Base-by-base conservation (phyloP, 805 yeast genomes). In the Yarrowia deformans region DNA sequence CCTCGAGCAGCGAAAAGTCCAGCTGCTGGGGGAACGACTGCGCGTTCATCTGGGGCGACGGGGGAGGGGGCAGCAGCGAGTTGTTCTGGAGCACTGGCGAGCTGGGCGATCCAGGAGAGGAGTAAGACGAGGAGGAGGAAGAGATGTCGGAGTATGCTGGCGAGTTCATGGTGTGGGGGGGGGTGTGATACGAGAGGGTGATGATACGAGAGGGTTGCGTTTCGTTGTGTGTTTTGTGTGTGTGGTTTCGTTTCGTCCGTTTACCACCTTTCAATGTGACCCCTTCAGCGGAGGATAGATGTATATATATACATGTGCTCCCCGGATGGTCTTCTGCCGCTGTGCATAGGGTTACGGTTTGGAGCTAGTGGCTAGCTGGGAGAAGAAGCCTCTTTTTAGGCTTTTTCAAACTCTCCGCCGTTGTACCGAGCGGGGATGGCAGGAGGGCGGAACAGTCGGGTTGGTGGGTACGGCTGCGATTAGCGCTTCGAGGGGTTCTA, bases 1-100 rank as follows among this genome's bases (percentile, higher is more conserved):
- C 79, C 39, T 74, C 75, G 14, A 77, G 72, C 14, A 77, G 72
- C 69, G 77, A 76, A 19, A 73, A 70, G 49, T 64, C 66, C 8
- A 35, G 46, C 56, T 48, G 55, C 48, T 63, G 68, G 39, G 68
- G 68, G n/a, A 63, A 63, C 35, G 29, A 29, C 39, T 48, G 58
- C 9, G 55, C 56, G 55, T 49, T 49, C 56, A 63, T 52, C 39
- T 52, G 52, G 12, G 68, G 68, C 10, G 68, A 63, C 6, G 68
- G 68, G 29, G 68, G 68, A 37, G 68, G 68, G 39, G 68, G 68
- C n/a, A 63, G 39, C 45, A 63, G 46, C n/a, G 4, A 23, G 45
- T 35, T 39, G 56, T 14, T 37, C 56, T 48, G 55, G 48, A 23
- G 29, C n/a, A 63, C 52, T 48, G 68, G 56, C 3, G 68, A 49